Evolutionary conservation across 768 basidiomycete species (phyloP).

Genomic region (Xerocomus spinulosus): DNA sequence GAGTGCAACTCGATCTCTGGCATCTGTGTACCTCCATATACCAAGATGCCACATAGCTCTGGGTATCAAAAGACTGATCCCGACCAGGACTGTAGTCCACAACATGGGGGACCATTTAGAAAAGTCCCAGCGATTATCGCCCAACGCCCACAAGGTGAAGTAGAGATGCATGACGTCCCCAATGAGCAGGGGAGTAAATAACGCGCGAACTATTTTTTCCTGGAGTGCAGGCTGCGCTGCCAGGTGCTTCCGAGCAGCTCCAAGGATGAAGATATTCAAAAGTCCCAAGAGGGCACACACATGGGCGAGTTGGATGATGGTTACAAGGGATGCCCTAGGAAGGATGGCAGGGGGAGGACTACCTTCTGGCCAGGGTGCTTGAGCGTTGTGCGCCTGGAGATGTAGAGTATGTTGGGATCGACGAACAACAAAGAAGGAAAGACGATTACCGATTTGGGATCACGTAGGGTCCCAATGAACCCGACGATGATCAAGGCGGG

Average conservation of each 20-base stretch:
- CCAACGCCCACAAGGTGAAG: conserved; percentile 71
- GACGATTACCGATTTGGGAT: conserved; percentile 56
- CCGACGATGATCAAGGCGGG: conserved; percentile 62
- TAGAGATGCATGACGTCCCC: conserved; percentile 65
- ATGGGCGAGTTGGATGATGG: conserved; percentile 70
- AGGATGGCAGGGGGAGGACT: conserved; percentile 44
- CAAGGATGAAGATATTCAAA: conserved; percentile 63
- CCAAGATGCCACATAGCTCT: conserved; percentile 73
- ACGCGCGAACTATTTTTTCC: conserved; percentile 62
- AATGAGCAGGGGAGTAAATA: conserved; percentile 63
- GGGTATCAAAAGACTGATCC: conserved; percentile 62
- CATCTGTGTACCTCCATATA: conserved; percentile 67
- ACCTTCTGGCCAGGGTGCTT: conserved; percentile 65
- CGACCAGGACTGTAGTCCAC: conserved; percentile 61
- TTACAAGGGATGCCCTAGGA: conserved; percentile 61
- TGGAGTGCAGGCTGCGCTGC: conserved; percentile 56
- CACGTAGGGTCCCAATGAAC: conserved; percentile 59
- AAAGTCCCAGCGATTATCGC: conserved; percentile 63
- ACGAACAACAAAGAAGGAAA: neutral
- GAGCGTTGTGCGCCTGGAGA: conserved; percentile 61
- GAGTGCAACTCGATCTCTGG: conserved; percentile 43
- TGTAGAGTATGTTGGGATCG: conserved; percentile 4
- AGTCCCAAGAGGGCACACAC: conserved; percentile 72
- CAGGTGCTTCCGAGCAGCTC: conserved; percentile 57
- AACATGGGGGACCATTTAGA: conserved; percentile 63